phyloP scores from a whole-genome alignment of 306 rosid species.

The Carpinus viminea region DNA sequence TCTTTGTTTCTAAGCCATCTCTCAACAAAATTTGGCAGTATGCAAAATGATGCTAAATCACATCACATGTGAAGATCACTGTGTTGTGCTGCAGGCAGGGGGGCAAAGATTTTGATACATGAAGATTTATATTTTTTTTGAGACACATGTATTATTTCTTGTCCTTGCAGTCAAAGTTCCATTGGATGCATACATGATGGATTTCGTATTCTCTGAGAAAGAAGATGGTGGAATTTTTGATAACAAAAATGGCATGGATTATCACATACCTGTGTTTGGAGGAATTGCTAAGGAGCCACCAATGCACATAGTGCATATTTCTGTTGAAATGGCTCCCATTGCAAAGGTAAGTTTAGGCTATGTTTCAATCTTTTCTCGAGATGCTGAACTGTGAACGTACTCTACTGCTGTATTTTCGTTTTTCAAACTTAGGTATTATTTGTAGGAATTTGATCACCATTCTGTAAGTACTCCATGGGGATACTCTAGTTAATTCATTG shows the following conservation, averaged over 20 bases:
- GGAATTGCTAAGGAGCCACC: slow-evolving; percentile 87
- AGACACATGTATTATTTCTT: slow-evolving; percentile 32
- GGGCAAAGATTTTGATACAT: not conserved
- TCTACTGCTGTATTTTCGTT: not conserved
- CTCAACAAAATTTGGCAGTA: slow-evolving; percentile 1
- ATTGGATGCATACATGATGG: slow-evolving; percentile 86
- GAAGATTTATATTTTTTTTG: slow-evolving; percentile 3
- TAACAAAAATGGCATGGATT: slow-evolving; percentile 84
- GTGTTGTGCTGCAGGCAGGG: slow-evolving; percentile 13
- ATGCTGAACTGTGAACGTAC: not conserved
- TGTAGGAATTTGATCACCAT: not conserved
- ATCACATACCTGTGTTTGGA: slow-evolving; percentile 84
- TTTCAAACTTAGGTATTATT: not conserved
- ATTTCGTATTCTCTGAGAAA: slow-evolving; percentile 91
- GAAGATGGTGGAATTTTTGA: slow-evolving; percentile 88
- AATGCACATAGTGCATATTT: slow-evolving; percentile 87
- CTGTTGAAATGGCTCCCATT: slow-evolving; percentile 98
- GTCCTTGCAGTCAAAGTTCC: slow-evolving; percentile 86
- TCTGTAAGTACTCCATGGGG: not conserved
- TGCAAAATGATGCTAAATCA: slow-evolving; percentile 15
- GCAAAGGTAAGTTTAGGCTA: slow-evolving; percentile 65
- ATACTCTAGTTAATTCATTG: not conserved
- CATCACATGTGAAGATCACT: slow-evolving; percentile 13
- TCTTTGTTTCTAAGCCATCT: not conserved
- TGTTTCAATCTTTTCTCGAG: slow-evolving; percentile 1